Evolutionary conservation across 176 grass and related monocot genomes (phyloP).

Genomic region (Oryza punctata): DNA sequence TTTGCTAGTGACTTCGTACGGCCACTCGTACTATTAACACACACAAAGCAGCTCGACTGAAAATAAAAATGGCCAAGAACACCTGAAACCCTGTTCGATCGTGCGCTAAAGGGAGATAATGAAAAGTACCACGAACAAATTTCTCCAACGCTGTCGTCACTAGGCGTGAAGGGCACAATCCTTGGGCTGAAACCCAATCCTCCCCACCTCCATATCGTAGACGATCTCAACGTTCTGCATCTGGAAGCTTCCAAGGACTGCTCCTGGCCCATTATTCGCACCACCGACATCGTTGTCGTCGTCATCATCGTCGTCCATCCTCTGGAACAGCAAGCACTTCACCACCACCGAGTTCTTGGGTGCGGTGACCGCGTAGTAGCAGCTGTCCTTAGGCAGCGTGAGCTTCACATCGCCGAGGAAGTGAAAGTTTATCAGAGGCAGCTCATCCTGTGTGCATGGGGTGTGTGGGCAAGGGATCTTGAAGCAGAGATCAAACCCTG

Average conservation of each 20-base stretch:
- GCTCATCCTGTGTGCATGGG: constrained; percentile 21
- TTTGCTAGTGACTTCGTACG: neutral
- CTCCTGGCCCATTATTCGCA: constrained; percentile 13
- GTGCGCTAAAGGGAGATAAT: neutral
- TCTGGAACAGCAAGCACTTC: constrained; percentile 50
- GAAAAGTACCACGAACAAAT: neutral
- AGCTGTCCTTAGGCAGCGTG: constrained; percentile 45
- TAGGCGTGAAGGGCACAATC: constrained; percentile 33
- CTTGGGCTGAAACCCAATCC: constrained; percentile 46
- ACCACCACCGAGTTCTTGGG: constrained; percentile 38
- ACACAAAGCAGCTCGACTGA: neutral
- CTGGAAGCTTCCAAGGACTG: constrained; percentile 54
- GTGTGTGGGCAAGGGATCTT: constrained; percentile 4
- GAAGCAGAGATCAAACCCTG: constrained; percentile 36
- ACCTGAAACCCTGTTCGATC: neutral
- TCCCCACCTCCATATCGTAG: constrained; percentile 42
- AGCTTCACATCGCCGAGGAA: constrained; percentile 30
- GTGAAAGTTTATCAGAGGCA: constrained; percentile 24
- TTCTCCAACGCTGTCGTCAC: neutral
- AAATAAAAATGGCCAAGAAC: neutral
- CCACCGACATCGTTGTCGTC: neutral
- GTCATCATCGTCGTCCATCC: constrained; percentile 29
- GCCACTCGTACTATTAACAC: neutral
- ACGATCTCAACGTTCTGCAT: constrained; percentile 59
- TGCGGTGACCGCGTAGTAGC: constrained; percentile 50